phyloP scores from a whole-genome alignment of 306 rosid species.

The Benincasa hispida region DNA sequence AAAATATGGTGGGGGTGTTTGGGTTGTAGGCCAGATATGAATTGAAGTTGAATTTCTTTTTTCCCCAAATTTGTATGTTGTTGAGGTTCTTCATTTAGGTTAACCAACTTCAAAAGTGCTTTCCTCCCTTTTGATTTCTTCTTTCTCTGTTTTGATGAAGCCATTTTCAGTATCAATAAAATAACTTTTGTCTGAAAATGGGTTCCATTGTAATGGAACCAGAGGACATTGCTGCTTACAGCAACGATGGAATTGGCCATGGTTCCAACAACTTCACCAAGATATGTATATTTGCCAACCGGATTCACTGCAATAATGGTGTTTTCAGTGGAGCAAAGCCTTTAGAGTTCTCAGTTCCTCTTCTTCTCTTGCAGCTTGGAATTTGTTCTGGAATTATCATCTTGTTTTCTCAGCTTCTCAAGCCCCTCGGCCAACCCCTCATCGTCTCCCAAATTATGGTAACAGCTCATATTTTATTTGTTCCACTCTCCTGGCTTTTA shows the following conservation, averaged over 20 bases:
- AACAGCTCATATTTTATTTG: neutral
- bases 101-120: no score
- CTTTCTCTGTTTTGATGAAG: no score
- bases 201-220: constrained; percentile 4
- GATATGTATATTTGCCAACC: neutral
- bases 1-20: no score
- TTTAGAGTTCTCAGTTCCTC: constrained; percentile 14
- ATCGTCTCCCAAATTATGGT: constrained; percentile 17
- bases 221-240: neutral
- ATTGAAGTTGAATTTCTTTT: no score
- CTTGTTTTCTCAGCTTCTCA: constrained; percentile 13
- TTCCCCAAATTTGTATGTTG: no score
- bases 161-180: no score
- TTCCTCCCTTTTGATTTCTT: no score
- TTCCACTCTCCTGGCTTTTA: no score
- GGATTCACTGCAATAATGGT: neutral
- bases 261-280: neutral
- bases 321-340: constrained; percentile 8
- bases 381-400: constrained; percentile 5
- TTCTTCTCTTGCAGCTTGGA: constrained; percentile 14
- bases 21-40: no score
- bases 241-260: no score
- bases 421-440: constrained; percentile 18
- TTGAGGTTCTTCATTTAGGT: no score
- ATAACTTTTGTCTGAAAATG: neutral